Conservation (phyloP, 495 filamentous ascomycete genomes). For the Durotheca rogersii region DNA sequence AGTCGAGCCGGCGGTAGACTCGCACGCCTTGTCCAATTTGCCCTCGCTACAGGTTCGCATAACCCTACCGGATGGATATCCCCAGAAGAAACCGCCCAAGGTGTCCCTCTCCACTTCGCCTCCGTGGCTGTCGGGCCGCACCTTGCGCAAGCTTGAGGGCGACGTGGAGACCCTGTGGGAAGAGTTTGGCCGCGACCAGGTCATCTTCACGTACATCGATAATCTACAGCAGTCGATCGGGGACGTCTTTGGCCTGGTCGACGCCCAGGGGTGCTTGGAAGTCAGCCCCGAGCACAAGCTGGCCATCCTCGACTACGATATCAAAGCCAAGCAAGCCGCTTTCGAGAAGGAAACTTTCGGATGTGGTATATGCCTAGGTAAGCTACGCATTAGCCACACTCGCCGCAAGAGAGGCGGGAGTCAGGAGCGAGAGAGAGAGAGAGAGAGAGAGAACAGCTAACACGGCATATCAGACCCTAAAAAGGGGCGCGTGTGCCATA, state of each 20-base stretch:
- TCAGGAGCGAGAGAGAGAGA: too few relatives aligned
- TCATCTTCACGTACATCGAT: conserved; percentile 86
- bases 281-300: conserved; percentile 64
- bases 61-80: conserved; percentile 73
- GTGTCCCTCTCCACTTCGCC: conserved; percentile 65
- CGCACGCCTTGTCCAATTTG: conserved; percentile 69
- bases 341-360: conserved; percentile 87
- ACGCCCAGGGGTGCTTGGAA: conserved; percentile 51
- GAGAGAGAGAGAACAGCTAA: too few relatives aligned
- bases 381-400: too few relatives aligned
- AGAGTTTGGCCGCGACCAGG: conserved; percentile 71
- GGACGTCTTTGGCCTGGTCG: conserved; percentile 69
- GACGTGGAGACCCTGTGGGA: conserved; percentile 74
- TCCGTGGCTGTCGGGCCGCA: conserved; percentile 66
- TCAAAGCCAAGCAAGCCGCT: conserved; percentile 64
- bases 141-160: conserved; percentile 57
- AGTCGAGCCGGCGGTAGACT: conserved; percentile 41
- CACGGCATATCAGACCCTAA: conserved; percentile 68
- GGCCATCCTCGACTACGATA: conserved; percentile 76
- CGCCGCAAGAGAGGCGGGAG: too few relatives aligned
- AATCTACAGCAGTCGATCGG: conserved; percentile 79
- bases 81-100: conserved; percentile 62
- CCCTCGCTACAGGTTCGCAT: conserved; percentile 72
- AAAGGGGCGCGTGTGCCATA: conserved; percentile 80
- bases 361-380: conserved; percentile 80